Conservation (phyloP, 2,329 filamentous ascomycete genomes). For the Decorospora gaudefroyi region DNA sequence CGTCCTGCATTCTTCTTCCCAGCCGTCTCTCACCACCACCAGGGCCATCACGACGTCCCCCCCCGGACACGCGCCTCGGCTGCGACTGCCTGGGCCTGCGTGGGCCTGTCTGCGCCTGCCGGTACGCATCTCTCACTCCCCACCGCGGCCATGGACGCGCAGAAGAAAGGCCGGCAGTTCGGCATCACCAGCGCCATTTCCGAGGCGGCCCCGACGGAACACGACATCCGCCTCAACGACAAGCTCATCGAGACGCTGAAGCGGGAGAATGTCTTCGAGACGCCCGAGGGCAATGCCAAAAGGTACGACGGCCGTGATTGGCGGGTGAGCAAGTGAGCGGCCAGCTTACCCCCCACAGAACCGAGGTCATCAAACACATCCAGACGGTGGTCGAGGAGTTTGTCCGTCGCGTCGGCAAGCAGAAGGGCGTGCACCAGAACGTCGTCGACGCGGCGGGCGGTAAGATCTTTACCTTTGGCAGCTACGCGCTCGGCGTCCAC, state of each 20-base stretch:
- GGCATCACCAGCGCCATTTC: slow-evolving; percentile 89
- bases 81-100: slow-evolving; percentile 23
- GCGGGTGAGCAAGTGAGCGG: not conserved
- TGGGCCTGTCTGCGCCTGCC: too few relatives aligned
- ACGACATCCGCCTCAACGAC: slow-evolving; percentile 77
- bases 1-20: slow-evolving; percentile 4
- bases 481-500: slow-evolving; percentile 91
- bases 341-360: slow-evolving; percentile 54
- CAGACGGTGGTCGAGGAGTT: slow-evolving; percentile 84
- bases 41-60: too few relatives aligned
- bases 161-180: slow-evolving; percentile 50
- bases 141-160: slow-evolving; percentile 38
- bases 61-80: slow-evolving; percentile 20
- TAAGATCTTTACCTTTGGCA: slow-evolving; percentile 94
- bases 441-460: slow-evolving; percentile 84
- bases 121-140: slow-evolving; percentile 9
- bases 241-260: slow-evolving; percentile 82
- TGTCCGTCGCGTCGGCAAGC: slow-evolving; percentile 76
- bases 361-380: slow-evolving; percentile 73
- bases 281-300: slow-evolving; percentile 77
- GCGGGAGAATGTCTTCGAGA: slow-evolving; percentile 89
- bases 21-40: slow-evolving; percentile 20
- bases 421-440: slow-evolving; percentile 73
- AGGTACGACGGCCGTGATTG: slow-evolving; percentile 59
- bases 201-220: slow-evolving; percentile 71